Base-by-base conservation (phyloP, 768 basidiomycete genomes). In the Panus rudis region DNA sequence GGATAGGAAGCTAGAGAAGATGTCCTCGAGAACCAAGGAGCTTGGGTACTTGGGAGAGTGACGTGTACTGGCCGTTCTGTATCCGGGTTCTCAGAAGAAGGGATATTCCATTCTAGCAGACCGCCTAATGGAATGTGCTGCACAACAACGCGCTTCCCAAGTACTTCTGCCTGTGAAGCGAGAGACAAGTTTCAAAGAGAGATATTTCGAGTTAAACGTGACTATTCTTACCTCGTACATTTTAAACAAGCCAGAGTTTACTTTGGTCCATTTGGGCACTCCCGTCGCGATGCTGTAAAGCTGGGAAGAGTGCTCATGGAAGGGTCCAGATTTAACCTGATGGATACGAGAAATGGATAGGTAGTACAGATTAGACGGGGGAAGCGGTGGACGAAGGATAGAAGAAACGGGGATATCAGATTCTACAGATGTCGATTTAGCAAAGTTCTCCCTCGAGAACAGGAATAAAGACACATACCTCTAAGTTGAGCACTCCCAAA, bases 111-210 rank as follows among this genome's bases (percentile, higher is more conserved):
- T 54, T 79, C 76, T 42, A 93, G 64, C 20, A 91, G 54, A 1
- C 89, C 86, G 16, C 92, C 92, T 19, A 96, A 71, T 6, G 86
- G 84, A 38, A 97, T 68, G 58, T 96, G 92, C 60, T 98, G 93
- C 3, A 97, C 90, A 4, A 97, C 94, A n/a, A 97, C 93, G 13
- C 88, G 76, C 63, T 97, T 97, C 13, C 83, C 81, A 31, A 97
- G 69, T 11, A 97, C 92, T 63, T 99, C 94, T 6, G 81, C 92
- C 78, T 89, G 47, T 12, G 37, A 20, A 30, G 41, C 21, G 19
- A 43, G 21, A n/a, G n/a, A n/a, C n/a, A n/a, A n/a, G n/a, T n/a
- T n/a, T n/a, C n/a, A n/a, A n/a, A n/a, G n/a, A 19, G n/a, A 42
- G 24, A 21, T 21, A 21, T 35, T 31, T n/a, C n/a, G n/a, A n/a